phyloP scores from a whole-genome alignment of 2,329 filamentous ascomycete genomes.

The Fusarium continuum region DNA sequence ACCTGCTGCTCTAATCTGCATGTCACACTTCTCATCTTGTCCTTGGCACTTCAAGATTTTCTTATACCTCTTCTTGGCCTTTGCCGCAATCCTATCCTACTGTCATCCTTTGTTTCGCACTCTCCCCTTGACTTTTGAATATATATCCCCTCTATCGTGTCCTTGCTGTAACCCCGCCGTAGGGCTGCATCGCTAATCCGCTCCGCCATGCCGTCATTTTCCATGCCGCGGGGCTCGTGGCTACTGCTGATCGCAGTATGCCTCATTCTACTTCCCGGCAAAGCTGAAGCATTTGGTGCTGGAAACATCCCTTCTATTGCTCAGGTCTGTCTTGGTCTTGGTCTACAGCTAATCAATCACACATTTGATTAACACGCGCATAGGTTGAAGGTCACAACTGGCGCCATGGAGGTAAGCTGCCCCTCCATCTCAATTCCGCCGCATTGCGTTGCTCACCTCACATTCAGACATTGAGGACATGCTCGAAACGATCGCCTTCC shows the following conservation, averaged over 20 bases:
- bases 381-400: conserved; percentile 75
- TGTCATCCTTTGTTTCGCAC: background rate
- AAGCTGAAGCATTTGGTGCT: conserved; percentile 71
- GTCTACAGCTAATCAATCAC: background rate
- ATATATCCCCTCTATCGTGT: background rate
- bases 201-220: conserved; percentile 58
- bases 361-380: conserved; percentile 20
- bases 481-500: conserved; percentile 78
- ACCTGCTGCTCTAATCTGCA: conserved; percentile 32
- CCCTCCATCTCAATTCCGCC: conserved; percentile 9
- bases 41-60: conserved; percentile 17
- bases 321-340: conserved; percentile 46
- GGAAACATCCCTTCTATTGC: conserved; percentile 76
- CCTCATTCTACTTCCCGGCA: conserved; percentile 65
- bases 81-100: background rate
- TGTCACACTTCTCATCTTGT: conserved; percentile 11
- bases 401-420: conserved; percentile 68
- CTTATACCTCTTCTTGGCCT: conserved; percentile 13
- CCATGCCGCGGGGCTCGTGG: conserved; percentile 58
- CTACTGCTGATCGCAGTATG: conserved; percentile 61
- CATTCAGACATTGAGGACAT: conserved; percentile 78
- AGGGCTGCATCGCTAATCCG: conserved; percentile 39
- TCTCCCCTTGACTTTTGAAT: background rate
- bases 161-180: conserved; percentile 30
- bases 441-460: conserved; percentile 20